Conservation (phyloP, 306 rosid genomes). For the Sicyos baderoa region DNA sequence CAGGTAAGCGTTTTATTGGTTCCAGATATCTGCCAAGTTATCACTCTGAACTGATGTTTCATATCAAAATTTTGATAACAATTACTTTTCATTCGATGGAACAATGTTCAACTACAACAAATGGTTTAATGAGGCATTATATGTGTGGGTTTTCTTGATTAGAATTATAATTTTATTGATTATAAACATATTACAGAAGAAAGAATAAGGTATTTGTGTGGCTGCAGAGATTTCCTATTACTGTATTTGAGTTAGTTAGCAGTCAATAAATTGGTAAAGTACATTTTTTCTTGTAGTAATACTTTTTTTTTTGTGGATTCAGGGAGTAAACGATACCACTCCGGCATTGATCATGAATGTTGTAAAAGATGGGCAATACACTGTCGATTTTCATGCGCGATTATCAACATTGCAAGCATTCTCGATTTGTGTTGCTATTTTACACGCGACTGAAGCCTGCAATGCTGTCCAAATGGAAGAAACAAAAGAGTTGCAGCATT, state of each 20-base stretch:
- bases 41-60: neutral
- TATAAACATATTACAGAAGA: neutral
- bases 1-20: conserved; percentile 49
- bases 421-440: conserved; percentile 71
- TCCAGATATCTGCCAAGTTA: conserved; percentile 11
- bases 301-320: conserved; percentile 17
- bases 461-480: conserved; percentile 24
- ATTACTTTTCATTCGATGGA: neutral
- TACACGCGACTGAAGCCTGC: conserved; percentile 57
- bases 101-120: neutral
- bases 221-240: neutral
- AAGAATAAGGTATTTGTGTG: neutral
- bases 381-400: conserved; percentile 82
- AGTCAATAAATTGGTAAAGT: neutral
- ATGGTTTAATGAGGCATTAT: neutral
- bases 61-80: neutral
- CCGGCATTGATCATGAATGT: conserved; percentile 62
- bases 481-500: conserved; percentile 36
- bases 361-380: conserved; percentile 66
- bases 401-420: conserved; percentile 83
- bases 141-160: neutral
- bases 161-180: neutral
- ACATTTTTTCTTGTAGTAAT: conserved; percentile 3
- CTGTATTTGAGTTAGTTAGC: neutral
- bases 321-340: conserved; percentile 69